Evolutionary conservation across 345 rosid genomes (phyloP).

Genomic region (Gossypium ekmanianum): DNA sequence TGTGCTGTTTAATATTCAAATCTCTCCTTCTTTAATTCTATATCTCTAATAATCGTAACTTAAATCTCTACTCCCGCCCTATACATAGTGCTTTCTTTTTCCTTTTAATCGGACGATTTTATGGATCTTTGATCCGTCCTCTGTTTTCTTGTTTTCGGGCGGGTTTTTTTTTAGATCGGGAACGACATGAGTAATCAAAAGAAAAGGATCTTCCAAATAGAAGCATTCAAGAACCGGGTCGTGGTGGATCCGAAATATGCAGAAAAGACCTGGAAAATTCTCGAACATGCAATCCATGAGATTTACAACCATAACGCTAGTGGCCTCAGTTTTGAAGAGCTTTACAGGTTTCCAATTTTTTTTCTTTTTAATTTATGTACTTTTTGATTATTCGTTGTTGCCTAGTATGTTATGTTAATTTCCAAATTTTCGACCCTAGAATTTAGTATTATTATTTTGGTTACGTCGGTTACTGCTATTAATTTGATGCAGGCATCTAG

Average conservation of each 20-base stretch:
- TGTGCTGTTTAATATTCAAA: neutral
- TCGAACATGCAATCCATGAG: slow-evolving; percentile 94
- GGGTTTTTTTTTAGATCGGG: too few species aligned
- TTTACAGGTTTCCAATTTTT: slow-evolving; percentile 54
- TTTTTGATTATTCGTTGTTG: neutral
- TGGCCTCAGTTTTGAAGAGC: slow-evolving; percentile 96
- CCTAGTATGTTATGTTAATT: neutral
- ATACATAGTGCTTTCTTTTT: too few species aligned
- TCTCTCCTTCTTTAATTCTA: neutral
- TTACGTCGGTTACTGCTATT: neutral
- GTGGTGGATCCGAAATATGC: slow-evolving; percentile 97
- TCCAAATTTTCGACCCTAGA: neutral
- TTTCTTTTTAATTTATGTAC: neutral
- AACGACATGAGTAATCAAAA: slow-evolving; percentile 78
- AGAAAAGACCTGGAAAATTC: slow-evolving; percentile 94
- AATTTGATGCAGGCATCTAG: neutral
- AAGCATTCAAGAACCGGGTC: slow-evolving; percentile 95
- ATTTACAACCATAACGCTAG: slow-evolving; percentile 97
- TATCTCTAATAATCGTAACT: neutral
- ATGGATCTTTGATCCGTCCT: neutral
- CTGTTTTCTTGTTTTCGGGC: slow-evolving; percentile 11
- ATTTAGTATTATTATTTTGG: neutral
- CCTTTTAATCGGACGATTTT: neutral
- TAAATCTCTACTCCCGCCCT: neutral
- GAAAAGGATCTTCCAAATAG: slow-evolving; percentile 94